These are phyloP conservation scores for Afroboletus lepidellus DNA, from an alignment of 1,284 basidiomycete species.

Conservation along the genomic window DNA sequence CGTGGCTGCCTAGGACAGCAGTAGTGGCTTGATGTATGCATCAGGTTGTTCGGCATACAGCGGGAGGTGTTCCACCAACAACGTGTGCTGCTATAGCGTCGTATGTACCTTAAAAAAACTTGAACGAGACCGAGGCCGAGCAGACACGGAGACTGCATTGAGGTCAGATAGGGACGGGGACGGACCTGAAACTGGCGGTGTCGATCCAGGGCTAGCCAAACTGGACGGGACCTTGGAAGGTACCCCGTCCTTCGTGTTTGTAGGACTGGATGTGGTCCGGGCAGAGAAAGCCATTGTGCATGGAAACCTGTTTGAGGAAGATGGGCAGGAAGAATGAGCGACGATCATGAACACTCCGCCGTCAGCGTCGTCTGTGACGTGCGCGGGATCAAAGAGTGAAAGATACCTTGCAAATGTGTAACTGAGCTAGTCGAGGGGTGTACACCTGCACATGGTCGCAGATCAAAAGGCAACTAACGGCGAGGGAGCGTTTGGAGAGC, in stretches of 20 bases:
- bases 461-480: too few relatives aligned
- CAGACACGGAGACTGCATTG: slow-evolving; percentile 77
- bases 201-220: slow-evolving; percentile 82
- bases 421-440: slow-evolving; percentile 69
- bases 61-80: too few relatives aligned
- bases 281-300: slow-evolving; percentile 73
- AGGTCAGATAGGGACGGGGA: background rate
- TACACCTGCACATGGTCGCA: slow-evolving; percentile 32
- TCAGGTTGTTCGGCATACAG: too few relatives aligned
- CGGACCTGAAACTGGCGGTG: slow-evolving; percentile 83
- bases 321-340: slow-evolving; percentile 82
- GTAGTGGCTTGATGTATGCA: too few relatives aligned
- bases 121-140: slow-evolving; percentile 81
- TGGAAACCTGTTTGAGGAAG: slow-evolving; percentile 79
- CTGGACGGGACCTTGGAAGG: slow-evolving; percentile 75
- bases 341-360: slow-evolving; percentile 84
- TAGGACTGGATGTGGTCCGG: slow-evolving; percentile 68
- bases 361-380: slow-evolving; percentile 1
- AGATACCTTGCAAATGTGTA: slow-evolving; percentile 74
- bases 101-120: too few relatives aligned
- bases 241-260: too few relatives aligned
- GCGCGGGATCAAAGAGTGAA: background rate
- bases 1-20: too few relatives aligned
- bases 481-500: too few relatives aligned
- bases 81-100: too few relatives aligned